phyloP scores from a whole-genome alignment of 139 green algal species.

The Chlamydomonas sphaeroides region DNA sequence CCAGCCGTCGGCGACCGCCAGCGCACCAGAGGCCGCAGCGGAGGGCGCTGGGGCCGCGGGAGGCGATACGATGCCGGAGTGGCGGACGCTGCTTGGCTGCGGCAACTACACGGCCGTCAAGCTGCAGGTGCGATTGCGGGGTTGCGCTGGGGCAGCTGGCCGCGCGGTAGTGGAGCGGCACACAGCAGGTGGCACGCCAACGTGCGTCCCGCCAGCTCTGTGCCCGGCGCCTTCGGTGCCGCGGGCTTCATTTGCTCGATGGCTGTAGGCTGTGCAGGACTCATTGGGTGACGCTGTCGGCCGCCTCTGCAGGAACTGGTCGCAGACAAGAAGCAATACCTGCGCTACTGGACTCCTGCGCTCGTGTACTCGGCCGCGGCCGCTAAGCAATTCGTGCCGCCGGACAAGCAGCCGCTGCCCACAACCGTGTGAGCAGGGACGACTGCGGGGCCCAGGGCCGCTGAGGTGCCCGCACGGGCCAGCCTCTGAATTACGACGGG shows the following conservation, averaged over 20 bases:
- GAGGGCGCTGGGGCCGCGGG: not conserved
- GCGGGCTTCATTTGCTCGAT: not conserved
- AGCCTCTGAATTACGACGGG: too few species aligned
- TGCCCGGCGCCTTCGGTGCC: too few species aligned
- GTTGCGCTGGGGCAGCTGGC: too few species aligned
- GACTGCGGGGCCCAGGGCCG: too few species aligned
- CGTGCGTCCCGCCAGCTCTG: too few species aligned
- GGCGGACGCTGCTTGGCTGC: not conserved
- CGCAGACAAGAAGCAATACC: conserved; percentile 8
- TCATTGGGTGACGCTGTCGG: not conserved
- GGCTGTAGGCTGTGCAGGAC: not conserved
- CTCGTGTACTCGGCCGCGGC: not conserved
- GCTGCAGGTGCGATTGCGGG: not conserved
- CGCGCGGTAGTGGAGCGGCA: too few species aligned
- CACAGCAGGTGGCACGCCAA: not conserved
- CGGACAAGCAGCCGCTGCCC: conserved; percentile 36
- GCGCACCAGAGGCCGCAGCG: not conserved
- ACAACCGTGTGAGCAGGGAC: conserved; percentile 8
- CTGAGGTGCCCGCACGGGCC: too few species aligned
- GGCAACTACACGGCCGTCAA: too few species aligned
- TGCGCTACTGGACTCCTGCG: conserved; percentile 32
- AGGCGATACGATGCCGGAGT: not conserved
- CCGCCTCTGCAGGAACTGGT: not conserved
- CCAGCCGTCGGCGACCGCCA: not conserved
- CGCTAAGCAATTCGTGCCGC: conserved; percentile 4